Evolutionary conservation across 768 basidiomycete species (phyloP).

Genomic region (Auricularia sp.): DNA sequence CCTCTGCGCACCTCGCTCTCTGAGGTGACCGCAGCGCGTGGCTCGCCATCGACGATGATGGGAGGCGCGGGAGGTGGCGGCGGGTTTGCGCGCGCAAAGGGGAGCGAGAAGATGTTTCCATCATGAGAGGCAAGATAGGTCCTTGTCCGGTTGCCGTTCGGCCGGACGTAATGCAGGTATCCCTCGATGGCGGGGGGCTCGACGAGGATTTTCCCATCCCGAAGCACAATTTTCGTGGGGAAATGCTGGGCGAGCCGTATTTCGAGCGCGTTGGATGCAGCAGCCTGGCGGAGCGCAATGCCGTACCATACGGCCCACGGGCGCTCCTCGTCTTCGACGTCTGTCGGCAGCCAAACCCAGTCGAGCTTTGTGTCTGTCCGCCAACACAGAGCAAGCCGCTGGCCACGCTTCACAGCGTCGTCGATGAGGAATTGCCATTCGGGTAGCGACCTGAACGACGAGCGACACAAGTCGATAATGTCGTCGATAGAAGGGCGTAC

Average conservation of each 20-base stretch:
- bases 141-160: conserved; percentile 39
- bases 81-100: conserved; percentile 44
- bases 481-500: conserved; percentile 36
- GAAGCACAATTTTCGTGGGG: conserved; percentile 29
- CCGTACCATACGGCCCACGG: conserved; percentile 71
- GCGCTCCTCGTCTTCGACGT: conserved; percentile 49
- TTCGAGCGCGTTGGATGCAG: conserved; percentile 48
- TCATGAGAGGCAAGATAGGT: conserved; percentile 65
- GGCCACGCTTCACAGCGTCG: conserved; percentile 42
- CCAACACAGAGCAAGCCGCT: conserved; percentile 69
- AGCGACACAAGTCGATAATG: conserved; percentile 51
- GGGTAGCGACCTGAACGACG: conserved; percentile 40
- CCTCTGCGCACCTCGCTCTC: conserved; percentile 53
- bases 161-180: conserved; percentile 63
- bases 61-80: conserved; percentile 56
- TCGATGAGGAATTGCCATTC: conserved; percentile 58
- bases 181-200: conserved; percentile 85
- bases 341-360: conserved; percentile 74
- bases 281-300: conserved; percentile 51
- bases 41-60: conserved; percentile 16
- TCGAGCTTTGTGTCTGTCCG: conserved; percentile 61
- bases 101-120: conserved; percentile 57
- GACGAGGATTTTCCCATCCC: conserved; percentile 38
- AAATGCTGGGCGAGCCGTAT: conserved; percentile 65
- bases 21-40: conserved; percentile 22